Conservation (phyloP, 1,139 yeast genomes). For the Pichia inconspicua region DNA sequence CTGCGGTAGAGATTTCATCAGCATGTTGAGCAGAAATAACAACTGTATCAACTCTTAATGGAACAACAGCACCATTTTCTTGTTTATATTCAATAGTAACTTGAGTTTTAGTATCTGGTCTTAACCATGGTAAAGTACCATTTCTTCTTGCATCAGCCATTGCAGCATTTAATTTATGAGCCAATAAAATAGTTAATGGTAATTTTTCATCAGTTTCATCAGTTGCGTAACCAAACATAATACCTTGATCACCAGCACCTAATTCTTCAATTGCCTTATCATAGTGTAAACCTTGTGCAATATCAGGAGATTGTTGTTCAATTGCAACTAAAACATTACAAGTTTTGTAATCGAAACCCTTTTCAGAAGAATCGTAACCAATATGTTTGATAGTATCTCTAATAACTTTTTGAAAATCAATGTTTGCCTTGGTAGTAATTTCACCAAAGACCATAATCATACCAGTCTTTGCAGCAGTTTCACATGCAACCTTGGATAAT, state of each 20-base stretch:
- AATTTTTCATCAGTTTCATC: constrained; percentile 97
- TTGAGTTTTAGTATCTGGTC: constrained; percentile 99
- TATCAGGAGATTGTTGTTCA: constrained; percentile 98
- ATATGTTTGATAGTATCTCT: constrained; percentile 98
- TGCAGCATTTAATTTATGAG: constrained; percentile 95
- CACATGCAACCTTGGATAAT: constrained; percentile 97
- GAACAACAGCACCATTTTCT: constrained; percentile 92
- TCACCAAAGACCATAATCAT: constrained; percentile 99
- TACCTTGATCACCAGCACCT: constrained; percentile 99
- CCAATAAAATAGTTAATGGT: constrained; percentile 88
- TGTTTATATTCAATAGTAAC: constrained; percentile 94
- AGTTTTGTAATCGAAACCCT: constrained; percentile 98
- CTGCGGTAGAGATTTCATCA: constrained; percentile 89
- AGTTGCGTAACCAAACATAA: constrained; percentile 99
- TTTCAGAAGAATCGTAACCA: constrained; percentile 92
- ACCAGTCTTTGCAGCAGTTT: constrained; percentile 98
- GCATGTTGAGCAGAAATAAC: constrained; percentile 98
- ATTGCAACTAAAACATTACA: constrained; percentile 98
- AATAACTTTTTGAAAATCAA: constrained; percentile 94
- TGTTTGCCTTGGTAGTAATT: constrained; percentile 90
- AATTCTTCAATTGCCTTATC: constrained; percentile 94
- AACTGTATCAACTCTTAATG: constrained; percentile 93
- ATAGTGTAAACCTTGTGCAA: constrained; percentile 98
- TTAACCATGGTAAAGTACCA: constrained; percentile 89
- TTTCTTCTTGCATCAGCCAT: constrained; percentile 96